Conservation (phyloP, 495 filamentous ascomycete genomes). For the Penicillium fimorum region DNA sequence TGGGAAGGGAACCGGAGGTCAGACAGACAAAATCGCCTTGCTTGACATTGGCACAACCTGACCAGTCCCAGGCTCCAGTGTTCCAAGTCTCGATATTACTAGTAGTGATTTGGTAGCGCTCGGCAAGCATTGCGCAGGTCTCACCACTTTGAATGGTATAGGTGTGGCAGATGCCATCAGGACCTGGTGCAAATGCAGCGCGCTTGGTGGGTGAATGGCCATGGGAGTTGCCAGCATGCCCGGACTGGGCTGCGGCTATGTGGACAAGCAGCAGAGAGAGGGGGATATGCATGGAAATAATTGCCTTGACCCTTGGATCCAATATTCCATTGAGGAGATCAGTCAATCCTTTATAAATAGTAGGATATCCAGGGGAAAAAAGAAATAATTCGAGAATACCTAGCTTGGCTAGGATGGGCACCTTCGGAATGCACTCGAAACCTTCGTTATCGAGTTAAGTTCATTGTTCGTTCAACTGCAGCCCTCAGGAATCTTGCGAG, state of each 20-base stretch:
- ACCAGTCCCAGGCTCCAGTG: slow-evolving; percentile 12
- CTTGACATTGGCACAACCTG: slow-evolving; percentile 8
- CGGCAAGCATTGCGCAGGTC: slow-evolving; percentile 11
- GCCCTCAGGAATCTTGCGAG: neutral
- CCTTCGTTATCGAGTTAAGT: neutral
- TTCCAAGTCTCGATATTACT: slow-evolving; percentile 19
- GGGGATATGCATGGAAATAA: neutral
- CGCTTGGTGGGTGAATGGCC: neutral
- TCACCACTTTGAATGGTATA: slow-evolving; percentile 12
- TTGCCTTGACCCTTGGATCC: neutral
- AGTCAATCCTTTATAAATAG: neutral
- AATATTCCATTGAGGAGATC: neutral
- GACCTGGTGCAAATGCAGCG: neutral
- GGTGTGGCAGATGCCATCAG: slow-evolving; percentile 1
- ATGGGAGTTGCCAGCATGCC: neutral
- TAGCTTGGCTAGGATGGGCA: neutral
- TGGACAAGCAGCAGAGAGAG: neutral
- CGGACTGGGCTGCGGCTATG: neutral
- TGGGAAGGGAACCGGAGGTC: slow-evolving; percentile 16
- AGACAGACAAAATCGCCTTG: slow-evolving; percentile 18
- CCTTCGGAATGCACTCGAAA: neutral
- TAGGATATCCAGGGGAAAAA: neutral
- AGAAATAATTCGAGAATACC: neutral
- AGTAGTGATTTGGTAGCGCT: slow-evolving; percentile 5
- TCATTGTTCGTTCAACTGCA: slow-evolving; percentile 8